phyloP scores from a whole-genome alignment of 2,329 filamentous ascomycete genomes.

The Penicillium sp. region DNA sequence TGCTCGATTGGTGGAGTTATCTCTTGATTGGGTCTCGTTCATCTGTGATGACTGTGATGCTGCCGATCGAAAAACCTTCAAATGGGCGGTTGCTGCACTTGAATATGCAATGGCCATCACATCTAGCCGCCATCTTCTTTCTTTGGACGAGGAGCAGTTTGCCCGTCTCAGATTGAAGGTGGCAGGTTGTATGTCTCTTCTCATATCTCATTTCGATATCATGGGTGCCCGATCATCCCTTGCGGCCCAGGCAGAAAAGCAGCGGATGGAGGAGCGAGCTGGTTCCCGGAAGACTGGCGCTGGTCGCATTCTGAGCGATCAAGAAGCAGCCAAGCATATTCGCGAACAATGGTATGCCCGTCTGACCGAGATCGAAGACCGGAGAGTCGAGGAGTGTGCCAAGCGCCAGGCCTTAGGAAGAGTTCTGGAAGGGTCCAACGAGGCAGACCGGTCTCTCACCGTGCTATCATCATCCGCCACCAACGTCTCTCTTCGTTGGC shows the following conservation, averaged over 20 bases:
- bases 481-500: slow-evolving; percentile 95
- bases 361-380: slow-evolving; percentile 74
- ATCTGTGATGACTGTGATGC: slow-evolving; percentile 96
- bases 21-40: slow-evolving; percentile 96
- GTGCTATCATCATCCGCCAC: slow-evolving; percentile 92
- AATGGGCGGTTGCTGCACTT: slow-evolving; percentile 92
- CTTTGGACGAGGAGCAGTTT: slow-evolving; percentile 86
- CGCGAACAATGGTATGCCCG: slow-evolving; percentile 73
- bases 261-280: slow-evolving; percentile 77
- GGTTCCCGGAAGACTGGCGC: slow-evolving; percentile 78
- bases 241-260: slow-evolving; percentile 90
- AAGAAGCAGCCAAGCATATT: slow-evolving; percentile 76
- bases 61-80: slow-evolving; percentile 91
- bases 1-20: slow-evolving; percentile 87
- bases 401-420: slow-evolving; percentile 86
- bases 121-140: slow-evolving; percentile 87
- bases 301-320: slow-evolving; percentile 72
- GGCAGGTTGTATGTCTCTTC: slow-evolving; percentile 91
- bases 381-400: slow-evolving; percentile 74
- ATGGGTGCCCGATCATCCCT: slow-evolving; percentile 94
- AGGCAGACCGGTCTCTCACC: slow-evolving; percentile 91
- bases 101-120: slow-evolving; percentile 99
- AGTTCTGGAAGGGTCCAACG: slow-evolving; percentile 90
- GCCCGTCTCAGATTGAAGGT: slow-evolving; percentile 80
- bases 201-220: slow-evolving; percentile 98